Conservation (phyloP, 2,329 filamentous ascomycete genomes). For the Xylariales sp. region DNA sequence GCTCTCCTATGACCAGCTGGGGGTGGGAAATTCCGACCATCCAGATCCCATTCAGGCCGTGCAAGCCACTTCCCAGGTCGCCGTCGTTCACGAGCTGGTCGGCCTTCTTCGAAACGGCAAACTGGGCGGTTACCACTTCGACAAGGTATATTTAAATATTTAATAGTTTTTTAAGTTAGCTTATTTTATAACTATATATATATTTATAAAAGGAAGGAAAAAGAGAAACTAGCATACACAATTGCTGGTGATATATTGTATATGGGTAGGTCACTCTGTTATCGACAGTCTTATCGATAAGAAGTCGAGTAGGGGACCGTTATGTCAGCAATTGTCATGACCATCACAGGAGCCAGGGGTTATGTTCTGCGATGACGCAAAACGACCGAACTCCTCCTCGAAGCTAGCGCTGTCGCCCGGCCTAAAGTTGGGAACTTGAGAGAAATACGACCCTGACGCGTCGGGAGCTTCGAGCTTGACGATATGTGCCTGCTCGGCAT, state of each 20-base stretch:
- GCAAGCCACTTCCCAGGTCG: conserved; percentile 53
- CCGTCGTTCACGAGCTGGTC: conserved; percentile 51
- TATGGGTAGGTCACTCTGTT: too few species aligned
- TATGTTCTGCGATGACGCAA: conserved; percentile 45
- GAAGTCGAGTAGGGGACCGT: too few species aligned
- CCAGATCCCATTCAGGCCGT: conserved; percentile 54
- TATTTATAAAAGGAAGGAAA: too few species aligned
- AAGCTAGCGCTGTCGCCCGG: conserved; percentile 41
- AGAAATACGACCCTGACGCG: conserved; percentile 46
- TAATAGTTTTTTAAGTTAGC: too few species aligned
- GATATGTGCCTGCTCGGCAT: too few species aligned
- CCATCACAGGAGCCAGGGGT: conserved; percentile 30
- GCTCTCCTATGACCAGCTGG: conserved; percentile 57
- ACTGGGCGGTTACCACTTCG: conserved; percentile 45
- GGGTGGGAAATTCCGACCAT: conserved; percentile 52
- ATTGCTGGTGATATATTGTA: too few species aligned
- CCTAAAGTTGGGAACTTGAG: conserved; percentile 41
- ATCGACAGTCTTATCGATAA: too few species aligned
- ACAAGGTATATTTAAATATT: too few species aligned
- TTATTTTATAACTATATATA: too few species aligned
- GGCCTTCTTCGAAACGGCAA: conserved; percentile 42
- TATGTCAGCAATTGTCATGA: too few species aligned
- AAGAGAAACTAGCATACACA: too few species aligned
- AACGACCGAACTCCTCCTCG: conserved; percentile 46
- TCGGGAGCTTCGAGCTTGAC: conserved; percentile 32